Percentiles rank a stretch among this genome's conserved stretches.
phyloP scores from a whole-genome alignment of 352 stramenopile genomes.

The Phytophthora pistaciae region DNA sequence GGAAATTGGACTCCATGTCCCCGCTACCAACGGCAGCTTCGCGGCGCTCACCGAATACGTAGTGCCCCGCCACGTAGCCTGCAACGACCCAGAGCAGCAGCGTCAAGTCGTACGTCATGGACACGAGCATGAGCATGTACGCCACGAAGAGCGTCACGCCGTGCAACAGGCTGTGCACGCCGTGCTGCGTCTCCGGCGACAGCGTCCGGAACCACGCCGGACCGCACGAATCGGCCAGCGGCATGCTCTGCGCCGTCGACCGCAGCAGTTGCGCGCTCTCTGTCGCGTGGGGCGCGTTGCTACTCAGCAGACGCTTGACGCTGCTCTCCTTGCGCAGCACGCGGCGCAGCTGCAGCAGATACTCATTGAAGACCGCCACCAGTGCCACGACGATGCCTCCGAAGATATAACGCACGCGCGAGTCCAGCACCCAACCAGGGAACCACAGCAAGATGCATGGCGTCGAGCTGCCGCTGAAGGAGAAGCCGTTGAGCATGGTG shows the following conservation, averaged over 20 bases:
- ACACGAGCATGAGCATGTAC: conserved; percentile 86
- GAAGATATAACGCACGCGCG: conserved; percentile 57
- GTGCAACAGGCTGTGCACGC: conserved; percentile 62
- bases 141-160: conserved; percentile 71
- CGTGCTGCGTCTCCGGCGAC: conserved; percentile 57
- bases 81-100: conserved; percentile 63
- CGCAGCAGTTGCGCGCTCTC: conserved; percentile 59
- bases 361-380: conserved; percentile 78
- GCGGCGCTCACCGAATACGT: conserved; percentile 72
- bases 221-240: conserved; percentile 46
- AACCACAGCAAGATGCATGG: conserved; percentile 82
- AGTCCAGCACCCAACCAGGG: conserved; percentile 73
- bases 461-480: conserved; percentile 46
- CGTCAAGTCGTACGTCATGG: conserved; percentile 82
- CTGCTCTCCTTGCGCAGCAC: conserved; percentile 74
- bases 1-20: conserved; percentile 41
- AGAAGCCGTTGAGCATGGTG: conserved; percentile 83
- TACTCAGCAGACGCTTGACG: conserved; percentile 43
- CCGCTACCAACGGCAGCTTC: conserved; percentile 39
- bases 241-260: conserved; percentile 42
- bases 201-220: conserved; percentile 65
- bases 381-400: conserved; percentile 64
- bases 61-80: conserved; percentile 74
- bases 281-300: conserved; percentile 18
- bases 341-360: conserved; percentile 72